Evolutionary conservation across 139 green algal genomes (phyloP).

Genomic region (Monoraphidium neglectum): DNA sequence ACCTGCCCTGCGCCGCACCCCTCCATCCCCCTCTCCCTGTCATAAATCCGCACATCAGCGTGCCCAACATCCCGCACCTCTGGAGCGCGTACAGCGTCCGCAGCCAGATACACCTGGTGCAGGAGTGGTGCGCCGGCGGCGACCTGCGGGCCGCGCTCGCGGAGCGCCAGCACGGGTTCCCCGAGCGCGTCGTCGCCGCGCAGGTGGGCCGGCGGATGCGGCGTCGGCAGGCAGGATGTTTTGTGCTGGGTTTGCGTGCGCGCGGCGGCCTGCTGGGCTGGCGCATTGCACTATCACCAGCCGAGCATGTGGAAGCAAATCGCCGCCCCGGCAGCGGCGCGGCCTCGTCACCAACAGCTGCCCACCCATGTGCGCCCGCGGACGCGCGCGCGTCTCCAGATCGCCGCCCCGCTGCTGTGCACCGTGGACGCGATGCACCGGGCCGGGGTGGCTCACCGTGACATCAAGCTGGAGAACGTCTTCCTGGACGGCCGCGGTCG

Average conservation of each 20-base stretch:
- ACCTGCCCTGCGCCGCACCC: too few species aligned
- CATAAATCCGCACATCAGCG: background rate
- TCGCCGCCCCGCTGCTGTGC: constrained; percentile 41
- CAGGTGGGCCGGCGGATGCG: too few species aligned
- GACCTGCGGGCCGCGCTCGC: constrained; percentile 70
- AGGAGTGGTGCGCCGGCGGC: constrained; percentile 69
- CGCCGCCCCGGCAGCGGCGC: background rate
- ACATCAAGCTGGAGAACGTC: constrained; percentile 57
- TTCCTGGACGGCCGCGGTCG: constrained; percentile 30
- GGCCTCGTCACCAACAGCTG: background rate
- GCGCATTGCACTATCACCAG: background rate
- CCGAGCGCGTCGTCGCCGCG: background rate
- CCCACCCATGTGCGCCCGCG: background rate
- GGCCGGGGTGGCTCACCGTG: constrained; percentile 38
- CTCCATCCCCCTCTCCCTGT: background rate
- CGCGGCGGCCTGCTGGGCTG: background rate
- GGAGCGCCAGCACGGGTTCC: background rate
- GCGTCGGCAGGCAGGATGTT: too few species aligned
- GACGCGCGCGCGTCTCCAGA: constrained; percentile 1
- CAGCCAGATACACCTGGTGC: constrained; percentile 56
- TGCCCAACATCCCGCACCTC: constrained; percentile 22
- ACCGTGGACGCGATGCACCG: constrained; percentile 29
- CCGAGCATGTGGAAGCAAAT: background rate
- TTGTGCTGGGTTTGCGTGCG: background rate
- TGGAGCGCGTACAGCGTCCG: constrained; percentile 20